Percentiles rank a stretch among this genome's conserved stretches.
Conservation (phyloP, 1,284 basidiomycete genomes). For the Cutaneotrichosporon sp. region DNA sequence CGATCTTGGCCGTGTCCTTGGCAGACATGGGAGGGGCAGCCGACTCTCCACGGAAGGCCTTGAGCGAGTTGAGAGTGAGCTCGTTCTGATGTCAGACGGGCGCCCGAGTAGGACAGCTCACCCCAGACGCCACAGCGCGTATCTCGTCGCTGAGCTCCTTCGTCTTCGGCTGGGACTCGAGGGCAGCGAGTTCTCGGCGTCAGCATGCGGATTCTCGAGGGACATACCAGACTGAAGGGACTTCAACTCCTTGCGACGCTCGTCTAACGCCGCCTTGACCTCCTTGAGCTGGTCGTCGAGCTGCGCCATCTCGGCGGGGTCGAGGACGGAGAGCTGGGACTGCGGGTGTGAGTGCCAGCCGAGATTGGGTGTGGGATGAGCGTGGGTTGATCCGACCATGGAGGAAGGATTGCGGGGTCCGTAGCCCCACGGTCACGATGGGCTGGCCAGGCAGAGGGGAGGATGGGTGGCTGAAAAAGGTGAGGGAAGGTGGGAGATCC, state of each 20-base stretch:
- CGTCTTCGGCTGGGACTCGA: conserved; percentile 68
- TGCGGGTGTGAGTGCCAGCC: too few relatives aligned
- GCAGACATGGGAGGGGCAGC: conserved; percentile 32
- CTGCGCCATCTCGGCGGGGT: conserved; percentile 12
- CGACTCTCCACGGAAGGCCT: conserved; percentile 27
- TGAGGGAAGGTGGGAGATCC: neutral
- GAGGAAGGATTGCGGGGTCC: too few relatives aligned
- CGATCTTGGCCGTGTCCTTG: conserved; percentile 45
- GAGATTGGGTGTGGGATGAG: too few relatives aligned
- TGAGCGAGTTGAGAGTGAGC: conserved; percentile 31
- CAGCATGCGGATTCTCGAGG: neutral
- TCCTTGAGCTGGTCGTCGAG: conserved; percentile 58
- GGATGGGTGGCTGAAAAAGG: too few relatives aligned
- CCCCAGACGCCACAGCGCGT: conserved; percentile 38
- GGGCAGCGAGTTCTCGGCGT: conserved; percentile 63
- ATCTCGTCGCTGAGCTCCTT: conserved; percentile 58
- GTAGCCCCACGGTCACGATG: too few relatives aligned
- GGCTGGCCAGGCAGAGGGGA: too few relatives aligned
- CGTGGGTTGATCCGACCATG: too few relatives aligned
- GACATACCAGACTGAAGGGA: conserved; percentile 59
- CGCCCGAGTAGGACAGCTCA: conserved; percentile 12
- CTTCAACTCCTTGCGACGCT: conserved; percentile 65
- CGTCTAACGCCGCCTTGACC: conserved; percentile 65
- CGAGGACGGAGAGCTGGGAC: conserved; percentile 18
- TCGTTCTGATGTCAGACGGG: conserved; percentile 33